Evolutionary conservation across 768 basidiomycete genomes (phyloP), one percentile per base, ranked within the genome.

Genomic region (Butyriboletus loyo): DNA sequence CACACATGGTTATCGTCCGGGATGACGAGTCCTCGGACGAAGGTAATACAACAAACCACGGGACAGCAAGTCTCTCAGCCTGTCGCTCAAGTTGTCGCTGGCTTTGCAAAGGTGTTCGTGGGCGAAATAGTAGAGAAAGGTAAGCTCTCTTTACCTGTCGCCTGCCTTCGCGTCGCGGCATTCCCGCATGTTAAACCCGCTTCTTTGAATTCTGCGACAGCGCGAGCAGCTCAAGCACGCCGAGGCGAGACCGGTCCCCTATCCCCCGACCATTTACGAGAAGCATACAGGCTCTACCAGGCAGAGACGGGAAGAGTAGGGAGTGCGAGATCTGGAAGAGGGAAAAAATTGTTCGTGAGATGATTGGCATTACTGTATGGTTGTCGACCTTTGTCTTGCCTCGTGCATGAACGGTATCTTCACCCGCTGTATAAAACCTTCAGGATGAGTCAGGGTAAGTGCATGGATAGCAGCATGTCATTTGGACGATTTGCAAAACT

Each of bases 121-220:
- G 93, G 93, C 3, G 92, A 95, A 67, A 89, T 96, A 6, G 81
- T 94, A 17, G 92, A 94, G 65, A 89, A 87, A 72, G 92, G 92
- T 90, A 44, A 50, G 39, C 10, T 19, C 1, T 17, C 8, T 49
- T 21, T 30, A 25, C 35, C 10, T 17, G n/a, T 25, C 24, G 10
- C 32, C 31, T 25, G 7, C 30, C 32, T 5, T 6, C 3, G 13
- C 17, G 28, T 28, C 5, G n/a, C 40, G 5, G 21, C 13, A 24
- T 17, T 0, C 8, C 0, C 13, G 24, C 19, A 14, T 24, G 13
- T 22, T 21, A 27, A 44, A 31, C 40, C 35, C 21, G 0, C 25
- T 31, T 25, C 27, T 22, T 34, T 22, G 11, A 1, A 36, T 37
- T 25, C 22, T 28, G 13, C 19, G 14, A 32, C 51, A 93, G 92